phyloP scores from a whole-genome alignment of 805 yeast genomes.

The Metschnikowia orientalis region DNA sequence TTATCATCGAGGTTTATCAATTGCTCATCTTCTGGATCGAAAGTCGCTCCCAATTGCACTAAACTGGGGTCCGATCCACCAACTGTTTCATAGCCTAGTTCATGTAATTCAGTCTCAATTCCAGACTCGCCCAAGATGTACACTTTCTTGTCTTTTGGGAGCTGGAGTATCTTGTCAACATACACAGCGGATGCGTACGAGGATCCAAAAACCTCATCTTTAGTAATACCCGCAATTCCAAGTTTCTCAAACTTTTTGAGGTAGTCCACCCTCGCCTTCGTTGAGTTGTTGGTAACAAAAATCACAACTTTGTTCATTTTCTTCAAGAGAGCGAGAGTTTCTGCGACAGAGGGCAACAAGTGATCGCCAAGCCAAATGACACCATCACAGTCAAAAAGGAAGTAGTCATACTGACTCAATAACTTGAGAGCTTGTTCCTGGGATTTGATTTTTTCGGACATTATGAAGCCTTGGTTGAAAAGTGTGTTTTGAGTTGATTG shows the following conservation, averaged over 20 bases:
- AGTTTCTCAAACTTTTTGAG: constrained; percentile 64
- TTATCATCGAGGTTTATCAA: constrained; percentile 57
- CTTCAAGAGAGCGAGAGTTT: constrained; percentile 63
- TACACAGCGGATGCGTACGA: constrained; percentile 91
- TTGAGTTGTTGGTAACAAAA: constrained; percentile 94
- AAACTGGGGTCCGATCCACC: constrained; percentile 80
- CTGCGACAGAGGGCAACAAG: constrained; percentile 70
- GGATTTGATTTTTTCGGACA: constrained; percentile 48
- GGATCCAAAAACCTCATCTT: constrained; percentile 82
- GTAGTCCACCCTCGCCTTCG: constrained; percentile 80
- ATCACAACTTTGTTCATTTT: constrained; percentile 58
- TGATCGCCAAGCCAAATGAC: constrained; percentile 91
- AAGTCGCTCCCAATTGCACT: constrained; percentile 40
- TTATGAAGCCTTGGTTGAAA: too few species aligned
- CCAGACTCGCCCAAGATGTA: constrained; percentile 91
- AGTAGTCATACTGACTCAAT: constrained; percentile 70
- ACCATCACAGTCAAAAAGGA: constrained; percentile 95
- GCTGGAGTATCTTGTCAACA: constrained; percentile 65
- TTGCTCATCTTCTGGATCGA: constrained; percentile 53
- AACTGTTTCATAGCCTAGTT: constrained; percentile 66
- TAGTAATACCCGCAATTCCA: constrained; percentile 45
- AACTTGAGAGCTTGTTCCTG: constrained; percentile 49
- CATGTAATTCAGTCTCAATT: constrained; percentile 70
- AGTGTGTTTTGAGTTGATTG: too few species aligned
- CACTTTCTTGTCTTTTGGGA: constrained; percentile 72